Conservation (phyloP, 2,329 filamentous ascomycete genomes). For the Cordyceps militaris region DNA sequence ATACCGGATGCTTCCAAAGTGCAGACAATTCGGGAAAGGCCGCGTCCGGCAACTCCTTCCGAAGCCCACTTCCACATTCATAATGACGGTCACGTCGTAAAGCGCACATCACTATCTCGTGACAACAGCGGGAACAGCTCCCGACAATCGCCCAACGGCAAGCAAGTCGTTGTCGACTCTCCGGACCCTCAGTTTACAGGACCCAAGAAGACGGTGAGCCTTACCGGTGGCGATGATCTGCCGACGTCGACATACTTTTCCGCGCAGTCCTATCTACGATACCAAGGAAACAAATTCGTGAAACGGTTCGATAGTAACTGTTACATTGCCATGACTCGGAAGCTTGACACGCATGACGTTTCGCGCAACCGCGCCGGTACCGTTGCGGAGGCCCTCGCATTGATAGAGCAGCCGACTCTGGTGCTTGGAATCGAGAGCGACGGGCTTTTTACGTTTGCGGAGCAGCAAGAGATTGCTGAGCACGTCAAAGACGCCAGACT, state of each 20-base stretch:
- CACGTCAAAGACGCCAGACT: slow-evolving; percentile 71
- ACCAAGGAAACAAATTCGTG: slow-evolving; percentile 95
- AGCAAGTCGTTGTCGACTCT: slow-evolving; percentile 20
- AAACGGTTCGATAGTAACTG: slow-evolving; percentile 97
- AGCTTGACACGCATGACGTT: slow-evolving; percentile 94
- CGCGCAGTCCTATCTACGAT: slow-evolving; percentile 92
- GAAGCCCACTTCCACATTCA: slow-evolving; percentile 74
- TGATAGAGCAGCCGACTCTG: slow-evolving; percentile 83
- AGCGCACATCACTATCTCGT: slow-evolving; percentile 43
- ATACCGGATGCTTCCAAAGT: slow-evolving; percentile 76
- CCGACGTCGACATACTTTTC: slow-evolving; percentile 85
- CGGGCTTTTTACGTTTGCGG: slow-evolving; percentile 92
- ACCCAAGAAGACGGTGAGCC: slow-evolving; percentile 40
- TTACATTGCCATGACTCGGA: slow-evolving; percentile 97
- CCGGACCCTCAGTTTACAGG: slow-evolving; percentile 64
- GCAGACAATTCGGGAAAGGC: slow-evolving; percentile 70
- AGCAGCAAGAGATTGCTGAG: slow-evolving; percentile 85
- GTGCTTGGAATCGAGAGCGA: slow-evolving; percentile 94
- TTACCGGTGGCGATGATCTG: slow-evolving; percentile 44
- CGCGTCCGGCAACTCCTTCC: slow-evolving; percentile 53
- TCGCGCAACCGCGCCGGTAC: slow-evolving; percentile 65
- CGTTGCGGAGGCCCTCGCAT: slow-evolving; percentile 66
- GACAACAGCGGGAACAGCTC: slow-evolving; percentile 32
- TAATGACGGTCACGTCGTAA: slow-evolving; percentile 70
- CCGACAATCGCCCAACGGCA: slow-evolving; percentile 17